phyloP scores from a whole-genome alignment of 371 early-diverging fungal genomes.

The Apophysomyces sp. region DNA sequence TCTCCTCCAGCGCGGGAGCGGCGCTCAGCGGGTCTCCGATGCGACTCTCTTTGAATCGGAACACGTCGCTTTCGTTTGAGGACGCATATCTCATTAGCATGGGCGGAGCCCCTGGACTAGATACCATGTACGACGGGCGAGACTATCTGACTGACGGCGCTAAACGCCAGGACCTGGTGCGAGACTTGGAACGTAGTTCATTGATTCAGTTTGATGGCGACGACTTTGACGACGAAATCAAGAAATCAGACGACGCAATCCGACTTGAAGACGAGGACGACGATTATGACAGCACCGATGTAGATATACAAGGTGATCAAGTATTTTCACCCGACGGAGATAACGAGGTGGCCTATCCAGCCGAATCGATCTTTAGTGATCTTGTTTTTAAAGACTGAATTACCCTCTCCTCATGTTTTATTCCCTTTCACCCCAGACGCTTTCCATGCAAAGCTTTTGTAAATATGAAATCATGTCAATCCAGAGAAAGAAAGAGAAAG shows the following conservation, averaged over 20 bases:
- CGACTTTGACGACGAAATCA: slow-evolving; percentile 5
- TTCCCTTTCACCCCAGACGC: neutral
- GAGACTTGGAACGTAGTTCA: slow-evolving; percentile 27
- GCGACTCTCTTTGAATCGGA: slow-evolving; percentile 7
- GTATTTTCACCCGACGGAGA: slow-evolving; percentile 65
- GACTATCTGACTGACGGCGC: slow-evolving; percentile 6
- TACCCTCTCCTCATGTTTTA: neutral
- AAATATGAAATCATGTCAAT: neutral
- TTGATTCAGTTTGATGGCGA: slow-evolving; percentile 48
- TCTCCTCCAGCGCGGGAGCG: slow-evolving; percentile 36
- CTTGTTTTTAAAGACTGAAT: neutral
- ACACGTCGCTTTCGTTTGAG: slow-evolving; percentile 59
- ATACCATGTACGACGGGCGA: slow-evolving; percentile 13
- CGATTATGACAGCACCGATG: slow-evolving; percentile 5
- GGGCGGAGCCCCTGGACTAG: slow-evolving; percentile 52
- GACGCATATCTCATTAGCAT: slow-evolving; percentile 59
- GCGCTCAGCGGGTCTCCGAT: slow-evolving; percentile 6
- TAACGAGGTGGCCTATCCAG: slow-evolving; percentile 56
- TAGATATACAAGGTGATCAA: slow-evolving; percentile 17
- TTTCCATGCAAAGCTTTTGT: neutral
- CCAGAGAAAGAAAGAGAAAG: neutral
- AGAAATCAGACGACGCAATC: slow-evolving; percentile 13
- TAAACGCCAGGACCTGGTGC: neutral
- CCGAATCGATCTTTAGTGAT: slow-evolving; percentile 39
- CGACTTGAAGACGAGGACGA: slow-evolving; percentile 23